A percentile compares a stretch with the other conserved stretches of the same genome.
Conservation (phyloP, 2,329 filamentous ascomycete genomes). For the Albifimbria verrucaria region DNA sequence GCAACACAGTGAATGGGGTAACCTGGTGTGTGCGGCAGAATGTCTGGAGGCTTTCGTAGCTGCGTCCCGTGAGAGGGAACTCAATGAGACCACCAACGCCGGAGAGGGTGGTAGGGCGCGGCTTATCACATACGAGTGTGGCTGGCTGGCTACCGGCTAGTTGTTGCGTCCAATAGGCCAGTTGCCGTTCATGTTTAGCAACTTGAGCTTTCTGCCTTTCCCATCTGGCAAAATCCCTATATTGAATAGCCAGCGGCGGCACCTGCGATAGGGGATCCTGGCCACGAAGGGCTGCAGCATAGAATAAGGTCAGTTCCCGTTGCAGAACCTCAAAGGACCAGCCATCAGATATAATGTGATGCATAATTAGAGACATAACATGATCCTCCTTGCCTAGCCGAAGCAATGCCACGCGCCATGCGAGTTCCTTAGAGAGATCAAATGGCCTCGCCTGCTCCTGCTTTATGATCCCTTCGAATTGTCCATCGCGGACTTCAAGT, state of each 20-base stretch:
- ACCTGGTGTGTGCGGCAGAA: conserved; percentile 3
- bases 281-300: not conserved
- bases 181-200: not conserved
- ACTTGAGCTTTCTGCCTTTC: conserved; percentile 8
- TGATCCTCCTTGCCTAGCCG: conserved; percentile 4
- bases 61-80: not conserved
- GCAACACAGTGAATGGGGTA: conserved; percentile 4
- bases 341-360: conserved; percentile 13
- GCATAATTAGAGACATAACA: conserved; percentile 12
- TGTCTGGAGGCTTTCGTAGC: not conserved
- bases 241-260: conserved; percentile 15
- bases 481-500: not conserved
- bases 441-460: not conserved
- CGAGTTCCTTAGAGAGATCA: not conserved
- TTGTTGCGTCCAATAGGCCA: conserved; percentile 9
- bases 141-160: conserved; percentile 8
- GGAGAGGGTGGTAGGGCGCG: conserved; percentile 6
- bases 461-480: not conserved
- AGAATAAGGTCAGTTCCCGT: conserved; percentile 8
- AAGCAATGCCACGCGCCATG: not conserved
- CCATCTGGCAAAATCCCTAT: conserved; percentile 15
- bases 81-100: not conserved
- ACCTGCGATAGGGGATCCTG: conserved; percentile 7
- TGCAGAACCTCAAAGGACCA: conserved; percentile 15
- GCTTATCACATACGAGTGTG: conserved; percentile 8